Base-by-base conservation (phyloP, 768 basidiomycete genomes). In the Infundibulicybe gibba region DNA sequence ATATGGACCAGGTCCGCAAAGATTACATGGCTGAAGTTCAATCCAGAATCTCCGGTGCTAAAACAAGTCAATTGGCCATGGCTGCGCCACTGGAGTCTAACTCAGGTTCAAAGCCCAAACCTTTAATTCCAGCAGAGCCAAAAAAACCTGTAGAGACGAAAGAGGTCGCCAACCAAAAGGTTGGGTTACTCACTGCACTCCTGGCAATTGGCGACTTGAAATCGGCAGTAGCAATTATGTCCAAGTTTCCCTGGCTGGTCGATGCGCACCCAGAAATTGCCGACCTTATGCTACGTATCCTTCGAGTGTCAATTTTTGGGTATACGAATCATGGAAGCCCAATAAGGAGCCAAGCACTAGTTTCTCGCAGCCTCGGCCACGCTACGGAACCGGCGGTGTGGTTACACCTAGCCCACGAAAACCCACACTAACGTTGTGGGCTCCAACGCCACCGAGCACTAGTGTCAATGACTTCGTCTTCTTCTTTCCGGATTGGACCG, bases 401-500 rank as follows among this genome's bases (percentile, higher is more conserved):
- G 62, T 74, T 6, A 66, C 72, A 4, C 69, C 80, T 5, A 72
- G 77, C 10, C 62, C 75, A 16, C 79, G 81, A 19, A 90, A 87
- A 56, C 70, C 80, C 0, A 61, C 79, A 3, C 71, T 93, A n/a
- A 90, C 90, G 0, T 65, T 87, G 3, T 78, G 78, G 63, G 86
- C 88, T 2, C 94, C 94, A 3, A 78, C 80, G 11, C 94, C 94
- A 19, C 87, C 90, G 0, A 77, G 80, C 54, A 94, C 91, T 16
- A 77, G 70, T 45, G 75, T 72, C 3, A 76, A 75, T n/a, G 81
- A 86, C 43, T 95, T 91, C 56, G 79, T 90, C 5, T 97, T 90
- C 73, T 97, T 97, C 75, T 95, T 85, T 62, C 87, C 91, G 11
- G 74, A 83, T 47, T 97, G 94, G 94, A 62, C 67, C 12, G 78